Evolutionary conservation across 768 basidiomycete genomes (phyloP), one percentile per base, ranked within the genome.

Genomic region (Boletus bicolor): DNA sequence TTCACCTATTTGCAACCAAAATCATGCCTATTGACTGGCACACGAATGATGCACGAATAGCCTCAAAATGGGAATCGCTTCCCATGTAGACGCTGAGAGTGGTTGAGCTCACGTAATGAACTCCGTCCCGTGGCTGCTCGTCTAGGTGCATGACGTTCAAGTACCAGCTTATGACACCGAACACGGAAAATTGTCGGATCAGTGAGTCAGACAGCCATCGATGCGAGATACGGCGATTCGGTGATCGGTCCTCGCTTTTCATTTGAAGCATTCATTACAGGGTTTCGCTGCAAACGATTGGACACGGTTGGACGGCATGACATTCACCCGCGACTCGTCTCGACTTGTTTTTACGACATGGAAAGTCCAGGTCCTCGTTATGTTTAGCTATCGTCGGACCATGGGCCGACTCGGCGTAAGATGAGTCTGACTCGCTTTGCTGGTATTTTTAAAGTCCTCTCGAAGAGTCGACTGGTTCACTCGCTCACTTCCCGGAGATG

Each of bases 1-100:
- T 64, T 58, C 62, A 54, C 61, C 39, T 62, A 61, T 63, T 28
- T 62, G 56, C 65, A 75, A 53, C 45, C 48, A 72, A 72, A 70
- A 60, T 36, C 36, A 70, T 60, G 57, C 64, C 62, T 63, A 46
- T 71, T 71, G 59, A 62, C 54, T 62, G 64, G 62, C 64, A 57
- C 30, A 35, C 44, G 19, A 44, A 8, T 32, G 17, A 7, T n/a
- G 19, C 36, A 47, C 43, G 21, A 26, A 37, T 44, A 12, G 1
- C 49, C 21, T 21, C 36, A 3, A 14, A 30, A 44, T 28, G 17
- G 19, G 19, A 17, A 26, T 17, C 12, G 19, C 19, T n/a, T 30
- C 12, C 37, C 12, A 38, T 36, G 47, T n/a, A 12, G 38, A 54
- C 43, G 9, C 10, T 39, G 50, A 48, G 38, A 24, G 15, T 28